Percentiles rank a stretch among this genome's conserved stretches.
Evolutionary conservation across 2,329 filamentous ascomycete genomes (phyloP).

Genomic region (Colletotrichum truncatum): DNA sequence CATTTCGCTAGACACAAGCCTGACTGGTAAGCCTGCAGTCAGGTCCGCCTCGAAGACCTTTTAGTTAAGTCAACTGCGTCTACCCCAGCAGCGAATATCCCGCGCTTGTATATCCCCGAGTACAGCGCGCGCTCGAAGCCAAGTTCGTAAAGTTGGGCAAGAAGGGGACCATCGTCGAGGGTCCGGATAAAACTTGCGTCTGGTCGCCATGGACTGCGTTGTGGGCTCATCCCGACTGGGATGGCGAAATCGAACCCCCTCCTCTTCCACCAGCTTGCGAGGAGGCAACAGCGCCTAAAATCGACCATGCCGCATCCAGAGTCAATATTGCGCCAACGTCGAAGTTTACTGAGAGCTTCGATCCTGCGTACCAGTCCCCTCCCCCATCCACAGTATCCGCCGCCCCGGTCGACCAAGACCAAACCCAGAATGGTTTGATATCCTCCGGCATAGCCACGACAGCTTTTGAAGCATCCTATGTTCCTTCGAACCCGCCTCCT

Average conservation of each 20-base stretch:
- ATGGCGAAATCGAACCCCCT: not conserved
- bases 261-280: not conserved
- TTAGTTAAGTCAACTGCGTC: not conserved
- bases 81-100: not conserved
- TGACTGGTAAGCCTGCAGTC: not conserved
- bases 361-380: not conserved
- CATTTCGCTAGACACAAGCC: not conserved
- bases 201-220: not conserved
- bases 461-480: not conserved
- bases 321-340: not conserved
- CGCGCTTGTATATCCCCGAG: not conserved
- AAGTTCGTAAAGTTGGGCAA: not conserved
- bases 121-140: not conserved
- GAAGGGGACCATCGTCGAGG: not conserved
- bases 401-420: not conserved
- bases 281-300: not conserved
- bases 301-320: not conserved
- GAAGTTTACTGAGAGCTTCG: not conserved
- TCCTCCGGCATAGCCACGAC: not conserved
- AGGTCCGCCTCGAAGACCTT: not conserved
- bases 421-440: not conserved
- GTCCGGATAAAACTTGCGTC: not conserved
- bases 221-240: not conserved
- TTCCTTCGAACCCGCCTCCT: not conserved
- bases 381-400: not conserved